phyloP scores from a whole-genome alignment of 2,329 filamentous ascomycete species.

The Beauveria australis region DNA sequence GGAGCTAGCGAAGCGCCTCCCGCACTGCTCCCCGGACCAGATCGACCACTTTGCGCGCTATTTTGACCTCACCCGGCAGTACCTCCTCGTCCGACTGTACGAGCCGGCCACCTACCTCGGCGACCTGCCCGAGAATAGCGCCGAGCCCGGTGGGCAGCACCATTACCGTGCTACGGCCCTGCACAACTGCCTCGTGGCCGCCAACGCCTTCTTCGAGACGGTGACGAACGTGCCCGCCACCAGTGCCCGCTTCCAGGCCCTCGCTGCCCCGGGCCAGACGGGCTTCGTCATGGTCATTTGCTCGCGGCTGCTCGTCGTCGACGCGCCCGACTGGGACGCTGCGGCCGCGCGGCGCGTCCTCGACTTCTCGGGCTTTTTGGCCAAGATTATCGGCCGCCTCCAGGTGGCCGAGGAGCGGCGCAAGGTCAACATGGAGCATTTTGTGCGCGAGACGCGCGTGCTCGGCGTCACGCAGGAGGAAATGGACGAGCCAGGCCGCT shows the following conservation, averaged over 20 bases:
- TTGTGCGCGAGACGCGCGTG: slow-evolving; percentile 9
- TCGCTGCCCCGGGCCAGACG: slow-evolving; percentile 19
- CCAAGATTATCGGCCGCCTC: slow-evolving; percentile 14
- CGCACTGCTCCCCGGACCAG: slow-evolving; percentile 8
- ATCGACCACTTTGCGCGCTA: slow-evolving; percentile 15
- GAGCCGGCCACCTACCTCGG: slow-evolving; percentile 29
- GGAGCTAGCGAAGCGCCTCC: slow-evolving; percentile 13
- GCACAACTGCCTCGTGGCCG: slow-evolving; percentile 26
- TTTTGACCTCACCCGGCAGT: slow-evolving; percentile 27
- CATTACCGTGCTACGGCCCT: slow-evolving; percentile 26
- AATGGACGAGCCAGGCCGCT: slow-evolving; percentile 14
- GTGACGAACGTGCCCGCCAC: slow-evolving; percentile 22
- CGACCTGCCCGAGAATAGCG: slow-evolving; percentile 16
- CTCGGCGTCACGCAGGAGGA: slow-evolving; percentile 15
- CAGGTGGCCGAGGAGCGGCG: slow-evolving; percentile 1
- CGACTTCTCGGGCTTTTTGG: slow-evolving; percentile 4
- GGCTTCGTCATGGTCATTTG: slow-evolving; percentile 20
- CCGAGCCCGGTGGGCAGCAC: slow-evolving; percentile 13
- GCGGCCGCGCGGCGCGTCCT: slow-evolving; percentile 2
- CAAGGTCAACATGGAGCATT: slow-evolving; percentile 14
- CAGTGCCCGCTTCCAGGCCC: slow-evolving; percentile 18
- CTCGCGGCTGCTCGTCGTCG: slow-evolving; percentile 18
- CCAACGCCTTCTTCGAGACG: slow-evolving; percentile 24
- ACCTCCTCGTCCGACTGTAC: slow-evolving; percentile 29
- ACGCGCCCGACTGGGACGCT: slow-evolving; percentile 10